phyloP scores from a whole-genome alignment of 306 rosid genomes.

The Lathyrus oleraceus region DNA sequence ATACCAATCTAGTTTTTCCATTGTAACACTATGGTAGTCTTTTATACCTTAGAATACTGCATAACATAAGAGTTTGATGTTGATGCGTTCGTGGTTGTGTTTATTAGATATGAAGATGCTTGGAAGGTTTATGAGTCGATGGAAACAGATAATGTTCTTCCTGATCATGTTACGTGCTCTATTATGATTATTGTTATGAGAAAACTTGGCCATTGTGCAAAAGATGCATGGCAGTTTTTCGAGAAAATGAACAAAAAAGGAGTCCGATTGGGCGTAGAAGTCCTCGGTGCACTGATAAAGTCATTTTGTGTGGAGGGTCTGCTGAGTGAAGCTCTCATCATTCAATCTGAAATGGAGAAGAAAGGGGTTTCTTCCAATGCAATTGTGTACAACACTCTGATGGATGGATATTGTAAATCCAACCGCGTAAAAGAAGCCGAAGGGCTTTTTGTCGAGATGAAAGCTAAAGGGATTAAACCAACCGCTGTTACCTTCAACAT shows the following conservation, averaged over 20 bases:
- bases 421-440: conserved; percentile 84
- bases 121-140: conserved; percentile 66
- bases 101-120: conserved; percentile 71
- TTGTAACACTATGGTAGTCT: conserved; percentile 12
- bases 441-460: conserved; percentile 85
- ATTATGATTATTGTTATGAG: conserved; percentile 71
- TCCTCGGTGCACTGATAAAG: conserved; percentile 73
- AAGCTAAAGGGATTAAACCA: conserved; percentile 69
- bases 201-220: conserved; percentile 71
- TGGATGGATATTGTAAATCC: conserved; percentile 69
- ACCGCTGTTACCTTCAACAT: conserved; percentile 67
- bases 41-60: not conserved
- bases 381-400: conserved; percentile 72
- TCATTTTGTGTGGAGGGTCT: conserved; percentile 85
- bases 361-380: conserved; percentile 67
- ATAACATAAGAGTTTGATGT: conserved; percentile 21
- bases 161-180: conserved; percentile 85
- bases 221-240: conserved; percentile 84
- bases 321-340: conserved; percentile 73
- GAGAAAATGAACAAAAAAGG: conserved; percentile 87
- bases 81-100: conserved; percentile 26
- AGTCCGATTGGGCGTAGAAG: conserved; percentile 76
- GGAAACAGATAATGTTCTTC: conserved; percentile 66
- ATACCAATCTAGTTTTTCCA: conserved; percentile 21
- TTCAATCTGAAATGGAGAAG: conserved; percentile 75